phyloP scores from a whole-genome alignment of 768 basidiomycete genomes.

The Phlegmacium glaucopus region DNA sequence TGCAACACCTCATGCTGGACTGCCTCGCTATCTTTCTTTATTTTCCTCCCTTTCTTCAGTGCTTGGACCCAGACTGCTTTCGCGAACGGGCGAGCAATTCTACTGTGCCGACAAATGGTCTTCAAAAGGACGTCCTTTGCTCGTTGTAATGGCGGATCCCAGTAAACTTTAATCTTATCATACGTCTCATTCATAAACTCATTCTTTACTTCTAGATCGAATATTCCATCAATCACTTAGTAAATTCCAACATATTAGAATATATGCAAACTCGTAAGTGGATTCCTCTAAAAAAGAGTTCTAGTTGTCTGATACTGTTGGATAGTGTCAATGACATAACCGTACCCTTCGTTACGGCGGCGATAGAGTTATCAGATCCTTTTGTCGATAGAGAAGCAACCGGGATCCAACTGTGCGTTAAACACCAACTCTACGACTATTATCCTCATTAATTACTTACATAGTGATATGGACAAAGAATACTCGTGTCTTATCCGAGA shows the following conservation, averaged over 20 bases:
- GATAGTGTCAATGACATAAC: conserved; percentile 68
- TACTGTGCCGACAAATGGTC: conserved; percentile 74
- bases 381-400: conserved; percentile 54
- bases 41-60: conserved; percentile 48
- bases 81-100: conserved; percentile 79
- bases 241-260: conserved; percentile 62
- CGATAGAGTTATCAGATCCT: conserved; percentile 65
- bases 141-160: conserved; percentile 82
- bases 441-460: not conserved
- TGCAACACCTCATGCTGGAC: conserved; percentile 81
- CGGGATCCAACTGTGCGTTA: conserved; percentile 59
- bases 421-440: not conserved
- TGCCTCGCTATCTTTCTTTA: conserved; percentile 59
- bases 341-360: conserved; percentile 80
- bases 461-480: conserved; percentile 53
- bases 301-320: not conserved
- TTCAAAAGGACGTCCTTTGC: conserved; percentile 56
- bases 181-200: conserved; percentile 5
- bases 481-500: conserved; percentile 56
- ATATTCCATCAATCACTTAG: conserved; percentile 74
- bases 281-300: not conserved
- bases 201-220: conserved; percentile 39
- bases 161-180: conserved; percentile 32
- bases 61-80: conserved; percentile 68
- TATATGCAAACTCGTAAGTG: conserved; percentile 79